These are phyloP conservation scores for Geosmithia morbida DNA, from an alignment of 2,329 filamentous ascomycete species.

Conservation along the genomic window DNA sequence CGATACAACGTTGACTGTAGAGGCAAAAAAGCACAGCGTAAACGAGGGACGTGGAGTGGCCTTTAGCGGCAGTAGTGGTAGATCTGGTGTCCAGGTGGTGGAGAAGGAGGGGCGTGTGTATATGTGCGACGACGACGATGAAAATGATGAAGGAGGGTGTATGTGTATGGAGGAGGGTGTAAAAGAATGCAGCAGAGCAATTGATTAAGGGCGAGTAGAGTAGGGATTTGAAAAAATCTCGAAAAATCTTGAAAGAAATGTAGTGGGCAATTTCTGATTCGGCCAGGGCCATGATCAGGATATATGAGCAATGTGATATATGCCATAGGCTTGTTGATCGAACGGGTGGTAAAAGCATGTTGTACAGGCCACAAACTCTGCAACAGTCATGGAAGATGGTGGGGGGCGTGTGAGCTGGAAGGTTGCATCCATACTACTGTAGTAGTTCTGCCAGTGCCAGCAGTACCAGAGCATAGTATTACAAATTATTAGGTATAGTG, in stretches of 20 bases:
- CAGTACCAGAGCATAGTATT: too few species aligned
- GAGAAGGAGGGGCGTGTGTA: not conserved
- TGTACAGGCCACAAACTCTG: not conserved
- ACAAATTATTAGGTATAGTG: too few species aligned
- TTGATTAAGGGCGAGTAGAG: too few species aligned
- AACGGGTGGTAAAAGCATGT: not conserved
- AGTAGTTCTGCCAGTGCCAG: too few species aligned
- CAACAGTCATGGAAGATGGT: not conserved
- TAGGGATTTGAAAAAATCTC: too few species aligned
- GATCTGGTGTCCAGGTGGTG: not conserved
- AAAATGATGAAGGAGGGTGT: not conserved
- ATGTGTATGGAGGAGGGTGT: not conserved
- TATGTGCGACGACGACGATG: too few species aligned
- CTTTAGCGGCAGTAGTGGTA: not conserved
- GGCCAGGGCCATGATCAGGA: too few species aligned
- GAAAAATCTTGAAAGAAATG: too few species aligned
- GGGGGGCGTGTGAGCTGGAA: not conserved
- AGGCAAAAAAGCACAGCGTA: too few species aligned
- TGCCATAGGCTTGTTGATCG: too few species aligned
- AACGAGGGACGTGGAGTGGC: not conserved
- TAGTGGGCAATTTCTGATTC: too few species aligned
- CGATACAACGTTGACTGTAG: not conserved
- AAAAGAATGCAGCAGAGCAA: too few species aligned
- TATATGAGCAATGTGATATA: not conserved
- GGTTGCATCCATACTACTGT: not conserved